Evolutionary conservation across 768 basidiomycete species (phyloP).

Genomic region (Tulasnella sp.): DNA sequence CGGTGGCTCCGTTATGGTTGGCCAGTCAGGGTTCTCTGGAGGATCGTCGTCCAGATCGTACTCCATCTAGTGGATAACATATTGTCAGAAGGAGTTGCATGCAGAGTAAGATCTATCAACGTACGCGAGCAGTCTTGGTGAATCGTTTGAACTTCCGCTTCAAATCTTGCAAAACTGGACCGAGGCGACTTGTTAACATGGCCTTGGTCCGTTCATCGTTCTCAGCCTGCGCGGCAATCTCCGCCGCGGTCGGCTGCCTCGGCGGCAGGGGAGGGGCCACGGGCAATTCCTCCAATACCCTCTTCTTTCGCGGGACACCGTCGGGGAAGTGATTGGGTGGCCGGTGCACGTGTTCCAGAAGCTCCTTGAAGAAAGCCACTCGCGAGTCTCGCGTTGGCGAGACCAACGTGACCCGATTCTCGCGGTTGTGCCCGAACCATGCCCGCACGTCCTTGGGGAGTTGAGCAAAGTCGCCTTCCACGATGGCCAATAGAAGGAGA

Average conservation of each 20-base stretch:
- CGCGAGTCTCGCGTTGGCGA: constrained; percentile 57
- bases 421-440: constrained; percentile 85
- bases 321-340: constrained; percentile 89
- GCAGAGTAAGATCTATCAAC: constrained; percentile 35
- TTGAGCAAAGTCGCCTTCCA: constrained; percentile 67
- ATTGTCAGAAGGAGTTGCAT: background rate
- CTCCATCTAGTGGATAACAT: constrained; percentile 57
- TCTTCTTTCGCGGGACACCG: constrained; percentile 75
- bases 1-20: background rate
- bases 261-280: constrained; percentile 89
- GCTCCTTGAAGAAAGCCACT: constrained; percentile 66
- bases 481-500: constrained; percentile 83
- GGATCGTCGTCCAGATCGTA: constrained; percentile 51
- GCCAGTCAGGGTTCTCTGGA: constrained; percentile 27
- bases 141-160: constrained; percentile 92
- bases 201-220: constrained; percentile 75
- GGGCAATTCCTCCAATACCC: constrained; percentile 79
- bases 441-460: constrained; percentile 77
- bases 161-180: constrained; percentile 80
- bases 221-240: constrained; percentile 77
- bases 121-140: constrained; percentile 70
- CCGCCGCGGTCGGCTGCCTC: constrained; percentile 71
- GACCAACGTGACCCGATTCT: constrained; percentile 62
- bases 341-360: constrained; percentile 64
- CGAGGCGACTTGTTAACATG: constrained; percentile 84